Percentiles rank a stretch among this genome's conserved stretches.
Evolutionary conservation across 1,284 basidiomycete genomes (phyloP).

Genomic region (Anthracocystis walkeri): DNA sequence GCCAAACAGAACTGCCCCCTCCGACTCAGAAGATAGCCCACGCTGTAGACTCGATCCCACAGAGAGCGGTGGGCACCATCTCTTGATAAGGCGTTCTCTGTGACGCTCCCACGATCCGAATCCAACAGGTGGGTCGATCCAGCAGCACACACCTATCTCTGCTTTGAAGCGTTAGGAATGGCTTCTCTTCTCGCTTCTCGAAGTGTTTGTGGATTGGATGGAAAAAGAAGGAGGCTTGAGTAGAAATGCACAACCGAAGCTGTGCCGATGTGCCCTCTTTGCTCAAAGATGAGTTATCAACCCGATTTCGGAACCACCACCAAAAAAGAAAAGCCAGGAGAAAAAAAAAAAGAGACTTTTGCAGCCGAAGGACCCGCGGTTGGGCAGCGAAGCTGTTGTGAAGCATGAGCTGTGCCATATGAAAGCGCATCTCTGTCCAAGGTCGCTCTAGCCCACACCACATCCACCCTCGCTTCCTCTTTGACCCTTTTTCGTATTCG

Average conservation of each 20-base stretch:
- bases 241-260: not conserved
- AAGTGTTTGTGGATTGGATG: not conserved
- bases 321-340: not conserved
- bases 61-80: too few species aligned
- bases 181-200: too few species aligned
- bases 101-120: too few species aligned
- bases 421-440: slow-evolving; percentile 7
- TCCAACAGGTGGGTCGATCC: too few species aligned
- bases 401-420: not conserved
- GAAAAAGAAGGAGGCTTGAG: not conserved
- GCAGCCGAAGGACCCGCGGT: not conserved
- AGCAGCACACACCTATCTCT: too few species aligned
- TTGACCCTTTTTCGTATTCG: slow-evolving; percentile 18
- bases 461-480: slow-evolving; percentile 9
- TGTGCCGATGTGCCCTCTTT: not conserved
- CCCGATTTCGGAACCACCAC: slow-evolving; percentile 1
- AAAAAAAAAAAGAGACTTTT: not conserved
- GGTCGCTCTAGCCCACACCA: slow-evolving; percentile 28
- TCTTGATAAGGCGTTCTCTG: too few species aligned
- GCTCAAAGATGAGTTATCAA: not conserved
- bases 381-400: not conserved
- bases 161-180: not conserved
- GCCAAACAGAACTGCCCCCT: too few species aligned
- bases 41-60: too few species aligned
- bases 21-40: too few species aligned